Conservation (phyloP, 306 rosid species). For the Senna tora region DNA sequence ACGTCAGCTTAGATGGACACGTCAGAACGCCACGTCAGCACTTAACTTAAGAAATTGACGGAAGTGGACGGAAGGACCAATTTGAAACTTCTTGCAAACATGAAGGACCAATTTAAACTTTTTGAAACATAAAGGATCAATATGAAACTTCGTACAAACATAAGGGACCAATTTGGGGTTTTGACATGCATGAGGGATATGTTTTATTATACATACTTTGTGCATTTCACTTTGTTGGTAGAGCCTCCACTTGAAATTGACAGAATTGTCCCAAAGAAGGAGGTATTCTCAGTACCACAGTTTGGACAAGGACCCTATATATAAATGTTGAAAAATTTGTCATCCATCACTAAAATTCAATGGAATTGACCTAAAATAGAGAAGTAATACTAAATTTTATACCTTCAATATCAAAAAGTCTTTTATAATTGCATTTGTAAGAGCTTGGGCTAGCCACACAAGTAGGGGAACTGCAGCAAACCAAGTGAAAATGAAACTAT, state of each 20-base stretch:
- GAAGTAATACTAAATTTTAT: slow-evolving; percentile 11
- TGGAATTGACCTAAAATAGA: slow-evolving; percentile 1
- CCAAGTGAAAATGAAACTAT: slow-evolving; percentile 94
- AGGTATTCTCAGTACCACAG: slow-evolving; percentile 85
- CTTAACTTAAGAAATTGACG: too few relatives aligned
- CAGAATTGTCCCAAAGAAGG: slow-evolving; percentile 90
- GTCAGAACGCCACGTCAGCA: too few relatives aligned
- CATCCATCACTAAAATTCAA: slow-evolving; percentile 7
- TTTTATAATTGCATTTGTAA: slow-evolving; percentile 75
- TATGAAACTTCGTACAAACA: too few relatives aligned
- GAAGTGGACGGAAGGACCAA: too few relatives aligned
- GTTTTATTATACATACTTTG: slow-evolving; percentile 74
- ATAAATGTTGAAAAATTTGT: slow-evolving; percentile 13
- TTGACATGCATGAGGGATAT: too few relatives aligned
- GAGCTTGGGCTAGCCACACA: slow-evolving; percentile 70
- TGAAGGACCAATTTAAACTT: too few relatives aligned
- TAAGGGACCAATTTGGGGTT: too few relatives aligned
- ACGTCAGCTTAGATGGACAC: too few relatives aligned
- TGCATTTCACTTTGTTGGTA: slow-evolving; percentile 72
- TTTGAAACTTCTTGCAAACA: too few relatives aligned
- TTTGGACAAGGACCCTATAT: slow-evolving; percentile 91
- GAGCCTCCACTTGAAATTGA: slow-evolving; percentile 83
- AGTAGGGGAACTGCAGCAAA: slow-evolving; percentile 93
- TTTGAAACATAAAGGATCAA: too few relatives aligned
- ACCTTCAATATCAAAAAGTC: slow-evolving; percentile 93